Conservation (phyloP, 352 stramenopile species). For the Globisporangium uncinulatum region DNA sequence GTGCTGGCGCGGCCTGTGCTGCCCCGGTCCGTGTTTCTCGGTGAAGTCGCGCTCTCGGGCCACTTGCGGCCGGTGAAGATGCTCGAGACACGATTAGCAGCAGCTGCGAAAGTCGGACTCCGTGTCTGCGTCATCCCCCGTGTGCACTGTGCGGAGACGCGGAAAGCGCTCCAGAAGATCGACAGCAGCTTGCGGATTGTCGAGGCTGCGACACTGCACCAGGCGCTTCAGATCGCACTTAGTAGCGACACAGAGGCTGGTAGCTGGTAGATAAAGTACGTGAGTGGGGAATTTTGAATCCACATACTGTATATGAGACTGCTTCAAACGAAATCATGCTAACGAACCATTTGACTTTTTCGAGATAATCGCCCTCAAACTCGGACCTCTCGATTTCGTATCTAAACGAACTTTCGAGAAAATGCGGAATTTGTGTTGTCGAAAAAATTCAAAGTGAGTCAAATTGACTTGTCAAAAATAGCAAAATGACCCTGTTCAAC, state of each 20-base stretch:
- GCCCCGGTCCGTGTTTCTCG: conserved; percentile 56
- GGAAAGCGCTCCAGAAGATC: conserved; percentile 50
- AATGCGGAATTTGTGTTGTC: too few relatives aligned
- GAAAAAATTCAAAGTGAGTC: too few relatives aligned
- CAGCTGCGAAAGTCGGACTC: conserved; percentile 77
- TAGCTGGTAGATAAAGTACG: too few relatives aligned
- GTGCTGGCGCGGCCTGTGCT: conserved; percentile 54
- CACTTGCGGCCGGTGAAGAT: conserved; percentile 78
- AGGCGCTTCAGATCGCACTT: conserved; percentile 65
- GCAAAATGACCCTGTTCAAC: too few relatives aligned
- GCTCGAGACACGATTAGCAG: conserved; percentile 71
- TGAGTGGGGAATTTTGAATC: too few relatives aligned
- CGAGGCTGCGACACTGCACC: conserved; percentile 54
- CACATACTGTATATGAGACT: too few relatives aligned
- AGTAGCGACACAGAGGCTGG: neutral
- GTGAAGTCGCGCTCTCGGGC: conserved; percentile 75
- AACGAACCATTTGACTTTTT: too few relatives aligned
- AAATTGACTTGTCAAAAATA: too few relatives aligned
- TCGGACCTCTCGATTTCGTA: too few relatives aligned
- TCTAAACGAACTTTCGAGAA: too few relatives aligned
- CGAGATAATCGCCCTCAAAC: too few relatives aligned
- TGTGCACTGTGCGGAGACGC: conserved; percentile 37
- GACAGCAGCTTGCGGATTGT: conserved; percentile 43
- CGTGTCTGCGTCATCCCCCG: conserved; percentile 68
- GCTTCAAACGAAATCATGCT: too few relatives aligned